Percentiles rank a stretch among this genome's conserved stretches.
Conservation (phyloP, 73 alveolate genomes). For the Paramecium sexaurelia region DNA sequence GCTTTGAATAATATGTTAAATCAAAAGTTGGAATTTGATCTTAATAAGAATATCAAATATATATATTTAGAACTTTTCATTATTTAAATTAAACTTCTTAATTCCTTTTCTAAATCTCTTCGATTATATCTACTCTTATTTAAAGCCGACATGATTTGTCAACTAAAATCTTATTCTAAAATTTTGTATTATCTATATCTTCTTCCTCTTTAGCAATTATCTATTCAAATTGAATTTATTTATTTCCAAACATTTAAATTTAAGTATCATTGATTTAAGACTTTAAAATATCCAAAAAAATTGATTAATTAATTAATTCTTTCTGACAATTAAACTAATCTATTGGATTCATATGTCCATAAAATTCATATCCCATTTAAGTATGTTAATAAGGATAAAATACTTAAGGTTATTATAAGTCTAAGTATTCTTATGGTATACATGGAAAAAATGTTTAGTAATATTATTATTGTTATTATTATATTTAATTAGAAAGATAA, state of each 20-base stretch:
- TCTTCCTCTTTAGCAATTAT: background rate
- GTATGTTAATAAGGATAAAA: background rate
- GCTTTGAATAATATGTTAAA: constrained; percentile 47
- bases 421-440: background rate
- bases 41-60: background rate
- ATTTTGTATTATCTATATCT: background rate
- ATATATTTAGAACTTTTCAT: background rate
- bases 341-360: background rate
- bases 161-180: background rate
- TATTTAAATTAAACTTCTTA: background rate
- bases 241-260: background rate
- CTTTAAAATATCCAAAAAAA: background rate
- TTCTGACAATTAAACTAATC: background rate
- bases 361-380: background rate
- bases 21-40: constrained; percentile 32
- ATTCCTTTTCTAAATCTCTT: background rate
- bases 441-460: background rate
- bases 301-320: background rate
- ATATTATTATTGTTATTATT: background rate
- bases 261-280: background rate
- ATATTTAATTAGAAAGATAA: background rate
- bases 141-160: background rate
- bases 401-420: background rate
- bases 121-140: background rate
- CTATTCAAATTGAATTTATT: background rate